Evolutionary conservation across 179 eudicot species (phyloP), one percentile per base, ranked within the genome.

Genomic region (Pouteria campechiana): DNA sequence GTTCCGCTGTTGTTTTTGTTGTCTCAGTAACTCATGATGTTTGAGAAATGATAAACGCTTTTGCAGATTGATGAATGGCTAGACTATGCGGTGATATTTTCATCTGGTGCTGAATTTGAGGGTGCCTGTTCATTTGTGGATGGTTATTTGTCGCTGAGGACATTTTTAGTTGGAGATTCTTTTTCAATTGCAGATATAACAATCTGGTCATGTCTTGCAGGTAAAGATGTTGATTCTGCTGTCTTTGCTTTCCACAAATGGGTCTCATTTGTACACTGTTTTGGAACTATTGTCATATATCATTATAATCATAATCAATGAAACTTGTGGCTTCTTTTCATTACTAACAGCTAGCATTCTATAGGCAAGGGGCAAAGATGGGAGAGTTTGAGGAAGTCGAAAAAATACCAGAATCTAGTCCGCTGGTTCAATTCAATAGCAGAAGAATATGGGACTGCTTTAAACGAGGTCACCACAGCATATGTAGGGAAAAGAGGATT

Each of bases 381-480:
- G 99, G 94, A 87, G 60, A 87, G 94, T 54, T 64, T 83, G 73
- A 72, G 72, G 52, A 83, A 82, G 46, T 92, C 99, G 21, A 92
- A 77, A 66, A 92, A 92, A 54, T 92, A 64, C 58, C 88, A 52
- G 41, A 83, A 92, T 54, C 65, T 92, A 38, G 73, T 71, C 4
- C 69, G 99, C 11, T 87, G 94, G 96, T 92, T 73, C 60, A 83
- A 78, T 51, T 70, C 81, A 11, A 55, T 92, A 42, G 60, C 53
- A 25, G 43, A 40, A 25, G 94, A 87, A 52, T 65, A 76, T 57
- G 59, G 51, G 50, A 51, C 73, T 7, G 49, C 28, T 20, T 57
- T 83, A 58, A 48, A 62, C 44, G 70, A 79, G 36, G 42, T 76
- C 17, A 46, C 61, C 4, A 50, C 66, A 24, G 35, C 61, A 15